These are phyloP conservation scores for Paratinospora sagittata DNA, from an alignment of 164 flowering plant genomes.

Conservation along the genomic window DNA sequence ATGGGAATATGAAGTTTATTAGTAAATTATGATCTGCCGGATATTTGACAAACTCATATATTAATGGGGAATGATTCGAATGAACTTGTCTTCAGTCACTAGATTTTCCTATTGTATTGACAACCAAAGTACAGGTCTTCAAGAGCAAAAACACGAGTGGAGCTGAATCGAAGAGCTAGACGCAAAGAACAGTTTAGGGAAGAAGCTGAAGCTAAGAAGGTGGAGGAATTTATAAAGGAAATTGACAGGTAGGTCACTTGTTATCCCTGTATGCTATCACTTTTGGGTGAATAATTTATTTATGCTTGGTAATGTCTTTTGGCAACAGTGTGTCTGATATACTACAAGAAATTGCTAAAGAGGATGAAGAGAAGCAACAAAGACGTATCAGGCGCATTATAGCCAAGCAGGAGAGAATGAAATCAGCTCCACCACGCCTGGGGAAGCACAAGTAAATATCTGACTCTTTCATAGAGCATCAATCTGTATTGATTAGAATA, in stretches of 20 bases:
- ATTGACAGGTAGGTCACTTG: slow-evolving; percentile 53
- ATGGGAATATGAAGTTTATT: too few species aligned
- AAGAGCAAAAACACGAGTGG: slow-evolving; percentile 64
- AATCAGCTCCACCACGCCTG: slow-evolving; percentile 78
- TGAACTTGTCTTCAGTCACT: not conserved
- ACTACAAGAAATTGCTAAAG: slow-evolving; percentile 73
- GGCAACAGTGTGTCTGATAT: slow-evolving; percentile 64
- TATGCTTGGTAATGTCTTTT: slow-evolving; percentile 3
- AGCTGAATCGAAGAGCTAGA: slow-evolving; percentile 68
- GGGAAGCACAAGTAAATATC: slow-evolving; percentile 81
- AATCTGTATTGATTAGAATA: not conserved
- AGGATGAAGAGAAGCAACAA: slow-evolving; percentile 75
- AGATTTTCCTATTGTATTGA: not conserved
- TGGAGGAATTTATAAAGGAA: slow-evolving; percentile 48
- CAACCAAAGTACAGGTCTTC: slow-evolving; percentile 32
- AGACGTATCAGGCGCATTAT: slow-evolving; percentile 57
- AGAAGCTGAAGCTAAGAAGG: slow-evolving; percentile 58
- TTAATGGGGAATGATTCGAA: too few species aligned
- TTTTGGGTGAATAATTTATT: not conserved
- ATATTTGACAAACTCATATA: too few species aligned
- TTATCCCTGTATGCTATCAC: not conserved
- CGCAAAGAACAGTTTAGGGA: slow-evolving; percentile 54
- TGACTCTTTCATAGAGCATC: not conserved
- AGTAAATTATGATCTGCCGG: too few species aligned
- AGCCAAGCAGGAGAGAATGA: slow-evolving; percentile 73